Conservation (phyloP, 2,329 filamentous ascomycete species). For the Pseudogymnoascus sp. region DNA sequence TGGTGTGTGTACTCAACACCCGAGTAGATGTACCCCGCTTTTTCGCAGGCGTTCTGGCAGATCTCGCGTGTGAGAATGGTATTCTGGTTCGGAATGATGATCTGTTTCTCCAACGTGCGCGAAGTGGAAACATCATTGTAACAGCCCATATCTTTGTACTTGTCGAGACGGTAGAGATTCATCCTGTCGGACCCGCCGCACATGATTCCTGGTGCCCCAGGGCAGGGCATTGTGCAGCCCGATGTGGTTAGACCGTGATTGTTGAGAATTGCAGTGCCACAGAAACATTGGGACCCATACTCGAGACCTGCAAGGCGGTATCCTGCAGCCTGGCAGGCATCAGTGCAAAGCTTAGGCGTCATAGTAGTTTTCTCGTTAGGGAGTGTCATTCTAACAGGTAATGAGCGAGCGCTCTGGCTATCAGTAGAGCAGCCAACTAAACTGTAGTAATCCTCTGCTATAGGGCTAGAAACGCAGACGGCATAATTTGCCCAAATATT, state of each 20-base stretch:
- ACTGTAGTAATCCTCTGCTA: not conserved
- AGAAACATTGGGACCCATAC: not conserved
- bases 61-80: not conserved
- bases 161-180: constrained; percentile 10
- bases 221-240: constrained; percentile 13
- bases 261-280: not conserved
- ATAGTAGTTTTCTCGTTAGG: constrained; percentile 8
- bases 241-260: not conserved
- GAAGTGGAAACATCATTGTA: not conserved
- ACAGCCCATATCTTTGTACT: not conserved
- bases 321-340: not conserved
- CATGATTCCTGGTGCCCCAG: constrained; percentile 9
- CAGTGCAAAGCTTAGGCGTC: constrained; percentile 3
- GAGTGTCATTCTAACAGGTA: not conserved
- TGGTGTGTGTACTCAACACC: constrained; percentile 5
- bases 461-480: constrained; percentile 1
- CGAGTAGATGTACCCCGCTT: not conserved
- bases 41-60: not conserved
- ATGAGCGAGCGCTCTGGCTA: not conserved
- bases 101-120: not conserved
- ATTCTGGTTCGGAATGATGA: constrained; percentile 4
- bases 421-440: constrained; percentile 1
- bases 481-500: constrained; percentile 7
- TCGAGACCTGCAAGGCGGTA: not conserved
- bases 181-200: constrained; percentile 13